Conservation (phyloP, 148 eudicot species). For the Oxyria digyna region DNA sequence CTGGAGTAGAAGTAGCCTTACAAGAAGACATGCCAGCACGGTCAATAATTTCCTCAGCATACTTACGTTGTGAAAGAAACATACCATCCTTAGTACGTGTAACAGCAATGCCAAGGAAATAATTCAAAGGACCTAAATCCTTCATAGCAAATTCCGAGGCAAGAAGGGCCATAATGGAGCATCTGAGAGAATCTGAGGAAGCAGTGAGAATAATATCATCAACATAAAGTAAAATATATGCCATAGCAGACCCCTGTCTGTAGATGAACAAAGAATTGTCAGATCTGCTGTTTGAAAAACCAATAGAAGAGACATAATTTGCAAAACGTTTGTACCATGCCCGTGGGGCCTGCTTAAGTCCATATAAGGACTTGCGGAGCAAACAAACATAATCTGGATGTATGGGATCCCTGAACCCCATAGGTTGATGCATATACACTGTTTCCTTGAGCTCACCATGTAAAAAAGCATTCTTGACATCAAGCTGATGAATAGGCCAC, state of each 20-base stretch:
- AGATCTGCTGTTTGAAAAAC: not conserved
- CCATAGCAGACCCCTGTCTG: not conserved
- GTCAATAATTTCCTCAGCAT: not conserved
- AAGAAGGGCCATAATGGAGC: not conserved
- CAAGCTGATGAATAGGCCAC: no score
- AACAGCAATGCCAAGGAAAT: not conserved
- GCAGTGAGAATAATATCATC: not conserved
- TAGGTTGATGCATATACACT: not conserved
- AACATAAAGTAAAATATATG: not conserved
- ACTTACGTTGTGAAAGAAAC: not conserved
- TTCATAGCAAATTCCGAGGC: not conserved
- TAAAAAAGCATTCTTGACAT: no score
- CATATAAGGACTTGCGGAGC: no score
- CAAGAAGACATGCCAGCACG: not conserved
- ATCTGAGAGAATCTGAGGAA: not conserved
- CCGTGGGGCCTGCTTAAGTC: no score
- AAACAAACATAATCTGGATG: no score
- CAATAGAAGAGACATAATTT: not conserved
- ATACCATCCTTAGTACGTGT: not conserved
- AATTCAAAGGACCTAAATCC: not conserved
- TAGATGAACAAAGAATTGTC: not conserved
- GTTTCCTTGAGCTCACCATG: no score
- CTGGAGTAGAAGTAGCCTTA: not conserved
- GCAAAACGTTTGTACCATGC: not conserved
- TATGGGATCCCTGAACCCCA: no score